Evolutionary conservation across 495 filamentous ascomycete species (phyloP).

Genomic region (Penicillium canariense): DNA sequence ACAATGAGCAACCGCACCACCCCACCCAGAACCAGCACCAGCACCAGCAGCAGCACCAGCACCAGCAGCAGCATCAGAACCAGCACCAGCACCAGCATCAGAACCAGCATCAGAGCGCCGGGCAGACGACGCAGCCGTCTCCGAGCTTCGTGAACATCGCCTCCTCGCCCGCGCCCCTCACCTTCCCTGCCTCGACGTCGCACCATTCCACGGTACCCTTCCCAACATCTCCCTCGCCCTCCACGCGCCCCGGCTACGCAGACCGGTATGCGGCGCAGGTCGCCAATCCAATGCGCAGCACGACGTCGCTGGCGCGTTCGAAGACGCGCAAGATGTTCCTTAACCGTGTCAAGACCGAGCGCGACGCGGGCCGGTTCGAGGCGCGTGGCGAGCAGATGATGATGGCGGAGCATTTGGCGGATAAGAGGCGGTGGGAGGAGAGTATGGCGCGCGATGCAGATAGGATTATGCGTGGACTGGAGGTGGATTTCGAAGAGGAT

Average conservation of each 20-base stretch:
- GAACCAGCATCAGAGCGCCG: no score
- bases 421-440: constrained; percentile 51
- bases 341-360: constrained; percentile 67
- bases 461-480: constrained; percentile 15
- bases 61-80: no score
- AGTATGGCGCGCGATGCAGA: constrained; percentile 38
- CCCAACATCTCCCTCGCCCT: constrained; percentile 12
- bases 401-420: constrained; percentile 43
- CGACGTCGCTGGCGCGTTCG: constrained; percentile 27
- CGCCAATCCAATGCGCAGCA: constrained; percentile 26
- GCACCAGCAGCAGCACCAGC: constrained; percentile 12
- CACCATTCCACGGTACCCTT: constrained; percentile 6
- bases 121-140: constrained; percentile 5
- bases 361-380: constrained; percentile 67
- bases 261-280: constrained; percentile 31
- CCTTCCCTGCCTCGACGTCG: not conserved
- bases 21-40: constrained; percentile 2
- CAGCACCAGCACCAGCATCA: no score
- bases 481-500: constrained; percentile 42
- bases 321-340: constrained; percentile 62
- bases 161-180: constrained; percentile 2
- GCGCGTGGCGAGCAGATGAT: constrained; percentile 74
- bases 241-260: constrained; percentile 25
- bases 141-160: constrained; percentile 9
- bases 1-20: constrained; percentile 13